Percentiles rank a stretch among this genome's conserved stretches.
Evolutionary conservation across 2,329 filamentous ascomycete genomes (phyloP).

Genomic region (Decorospora gaudefroyi): DNA sequence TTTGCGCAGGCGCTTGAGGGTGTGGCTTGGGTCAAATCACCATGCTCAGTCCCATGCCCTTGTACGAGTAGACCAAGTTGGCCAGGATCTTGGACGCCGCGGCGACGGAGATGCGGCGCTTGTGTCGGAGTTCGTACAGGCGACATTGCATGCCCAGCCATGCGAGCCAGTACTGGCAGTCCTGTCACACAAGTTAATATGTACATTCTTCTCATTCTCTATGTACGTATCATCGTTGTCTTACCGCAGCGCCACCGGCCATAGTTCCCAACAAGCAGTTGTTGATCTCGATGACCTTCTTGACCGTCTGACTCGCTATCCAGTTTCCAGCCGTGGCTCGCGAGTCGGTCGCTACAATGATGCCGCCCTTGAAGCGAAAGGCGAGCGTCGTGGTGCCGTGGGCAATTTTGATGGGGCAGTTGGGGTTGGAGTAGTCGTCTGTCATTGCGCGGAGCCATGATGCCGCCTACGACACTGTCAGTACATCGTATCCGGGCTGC

Average conservation of each 20-base stretch:
- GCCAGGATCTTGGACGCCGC: conserved; percentile 98
- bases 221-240: conserved; percentile 27
- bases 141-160: conserved; percentile 99
- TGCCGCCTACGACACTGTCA: conserved; percentile 66
- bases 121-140: conserved; percentile 98
- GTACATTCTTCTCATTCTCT: neutral
- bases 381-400: conserved; percentile 98
- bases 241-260: conserved; percentile 91
- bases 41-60: conserved; percentile 98
- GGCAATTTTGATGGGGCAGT: conserved; percentile 98
- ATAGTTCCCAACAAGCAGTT: conserved; percentile 92
- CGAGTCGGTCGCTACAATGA: conserved; percentile 97
- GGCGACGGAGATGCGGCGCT: conserved; percentile 96
- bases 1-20: neutral
- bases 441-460: conserved; percentile 96
- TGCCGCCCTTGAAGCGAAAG: conserved; percentile 97
- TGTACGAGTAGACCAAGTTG: conserved; percentile 98
- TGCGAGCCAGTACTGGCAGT: conserved; percentile 99
- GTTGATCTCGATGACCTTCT: conserved; percentile 99
- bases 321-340: conserved; percentile 96
- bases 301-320: conserved; percentile 99
- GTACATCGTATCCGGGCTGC: neutral
- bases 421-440: conserved; percentile 94
- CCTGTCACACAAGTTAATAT: conserved; percentile 55
- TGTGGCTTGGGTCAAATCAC: conserved; percentile 28